Base-by-base conservation (phyloP, 768 basidiomycete species). In the Auricularia heimuer region DNA sequence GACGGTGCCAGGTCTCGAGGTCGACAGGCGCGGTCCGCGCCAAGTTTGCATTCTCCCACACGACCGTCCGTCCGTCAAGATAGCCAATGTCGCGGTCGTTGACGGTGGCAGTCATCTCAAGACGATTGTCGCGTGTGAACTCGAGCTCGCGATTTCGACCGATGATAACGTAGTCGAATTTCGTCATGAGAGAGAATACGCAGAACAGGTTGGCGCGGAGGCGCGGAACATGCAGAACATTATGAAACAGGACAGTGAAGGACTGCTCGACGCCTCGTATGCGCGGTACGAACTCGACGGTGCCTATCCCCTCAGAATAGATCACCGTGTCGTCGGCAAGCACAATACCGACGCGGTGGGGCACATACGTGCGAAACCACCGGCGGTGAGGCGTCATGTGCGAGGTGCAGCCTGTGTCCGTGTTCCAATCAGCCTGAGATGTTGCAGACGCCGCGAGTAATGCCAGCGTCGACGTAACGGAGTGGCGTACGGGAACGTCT, bases 321-420 rank as follows among this genome's bases (percentile, higher is more conserved):
- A 72, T 66, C 18, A 71, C 42, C 0, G 42, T 8, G 58, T 71
- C 45, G 63, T 74, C 67, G 12, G 73, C 71, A 6, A 75, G 69
- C 16, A 67, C 64, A 18, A 75, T 68, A 39, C 69, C 66, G 3
- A 73, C 65, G 16, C 45, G 24, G 58, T 64, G 63, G 3, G 70
- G 67, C 16, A 10, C 45, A 64, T 70, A 70, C 24, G 65, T 64
- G 14, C 39, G 62, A 63, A 76, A 70, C 73, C 71, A 75, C 35
- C 71, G 62, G 10, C 70, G 66, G 65, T 76, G 73, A 16, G 74
- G 73, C 3, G 72, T 73, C 75, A 75, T 76, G 69, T 75, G 71
- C 63, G 70, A 67, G 63, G 75, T 72, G 66, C 74, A 73, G 24
- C 73, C 75, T 68, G 72, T 74, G 69, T 76, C 74, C 64, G 68